Evolutionary conservation across 2,329 filamentous ascomycete genomes (phyloP), one percentile per base, ranked within the genome.

Genomic region (Colletotrichum kahawae): DNA sequence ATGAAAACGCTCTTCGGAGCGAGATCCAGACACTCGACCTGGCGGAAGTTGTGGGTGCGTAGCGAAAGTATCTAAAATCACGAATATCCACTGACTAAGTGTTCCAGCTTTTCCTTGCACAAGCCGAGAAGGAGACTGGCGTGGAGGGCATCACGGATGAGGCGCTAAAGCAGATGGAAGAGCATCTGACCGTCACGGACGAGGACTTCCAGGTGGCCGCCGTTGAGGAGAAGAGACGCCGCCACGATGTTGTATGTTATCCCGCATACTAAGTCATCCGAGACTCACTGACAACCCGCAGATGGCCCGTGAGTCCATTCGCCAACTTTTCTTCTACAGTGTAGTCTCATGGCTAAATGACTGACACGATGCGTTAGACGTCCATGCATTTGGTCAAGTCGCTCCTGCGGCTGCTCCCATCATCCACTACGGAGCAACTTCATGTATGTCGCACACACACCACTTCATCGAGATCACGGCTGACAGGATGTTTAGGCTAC

Each of bases 1-100:
- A 96, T 97, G 94, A 90, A 93, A 80, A 89, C 90, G 78, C 91
- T 98, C 76, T 98, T 98, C 88, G 93, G 92, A 79, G 91, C 93
- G 74, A 91, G 95, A 57, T 93, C 92, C 69, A 90, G 95, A 34
- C 92, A 93, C 83, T 93, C 91, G 56, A 95, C 92, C 70, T 97
- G 95, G 95, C 92, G 95, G 77, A 90, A 94, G 82, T 91, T 98
- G 21, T 98, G 96, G 96, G 43, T 48, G 10, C 9, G 43, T 48
- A 48, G 10, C 10, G 33, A 18, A 21, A 21, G 9, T 48, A 9
- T 51, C n/a, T 51, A n/a, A 7, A 51, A 7, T 21, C n/a, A 21
- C n/a, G 43, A 2, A 51, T 2, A 13, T 21, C 43, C 13, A 16
- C 2, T 51, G n/a, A 51, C n/a, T 10, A 51, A 12, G 1, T 13